Conservation (phyloP, 805 yeast genomes). For the Lipomyces yamadae region DNA sequence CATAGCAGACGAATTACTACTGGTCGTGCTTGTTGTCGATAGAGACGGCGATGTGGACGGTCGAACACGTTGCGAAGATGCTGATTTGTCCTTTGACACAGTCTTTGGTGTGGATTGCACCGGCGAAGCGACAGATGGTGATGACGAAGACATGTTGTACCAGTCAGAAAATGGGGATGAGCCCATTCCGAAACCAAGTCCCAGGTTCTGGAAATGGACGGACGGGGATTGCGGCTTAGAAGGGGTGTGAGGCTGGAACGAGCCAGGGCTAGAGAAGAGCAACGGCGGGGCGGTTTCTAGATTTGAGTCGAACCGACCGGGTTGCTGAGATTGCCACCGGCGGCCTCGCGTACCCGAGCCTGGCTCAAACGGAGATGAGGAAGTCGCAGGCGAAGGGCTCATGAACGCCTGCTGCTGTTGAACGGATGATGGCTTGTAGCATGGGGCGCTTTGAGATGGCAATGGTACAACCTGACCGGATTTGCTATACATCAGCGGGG, state of each 20-base stretch:
- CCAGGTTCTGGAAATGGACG: slow-evolving; percentile 1
- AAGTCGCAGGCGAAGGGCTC: slow-evolving; percentile 9
- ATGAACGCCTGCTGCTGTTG: slow-evolving; percentile 4
- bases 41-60: slow-evolving; percentile 10
- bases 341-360: neutral
- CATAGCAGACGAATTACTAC: neutral
- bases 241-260: slow-evolving; percentile 8
- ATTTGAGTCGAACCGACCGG: neutral
- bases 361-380: slow-evolving; percentile 8
- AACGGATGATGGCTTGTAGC: neutral
- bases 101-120: neutral
- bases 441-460: neutral
- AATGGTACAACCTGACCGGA: slow-evolving; percentile 9
- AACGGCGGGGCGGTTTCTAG: neutral
- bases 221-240: slow-evolving; percentile 5
- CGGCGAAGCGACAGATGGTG: neutral
- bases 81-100: neutral
- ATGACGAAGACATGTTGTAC: slow-evolving; percentile 11
- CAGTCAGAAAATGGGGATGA: slow-evolving; percentile 21
- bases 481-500: slow-evolving; percentile 4
- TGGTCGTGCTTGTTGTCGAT: slow-evolving; percentile 5
- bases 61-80: neutral
- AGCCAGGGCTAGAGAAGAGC: neutral
- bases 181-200: neutral
- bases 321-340: slow-evolving; percentile 6